phyloP scores from a whole-genome alignment of 768 basidiomycete species.

The Vararia minispora region DNA sequence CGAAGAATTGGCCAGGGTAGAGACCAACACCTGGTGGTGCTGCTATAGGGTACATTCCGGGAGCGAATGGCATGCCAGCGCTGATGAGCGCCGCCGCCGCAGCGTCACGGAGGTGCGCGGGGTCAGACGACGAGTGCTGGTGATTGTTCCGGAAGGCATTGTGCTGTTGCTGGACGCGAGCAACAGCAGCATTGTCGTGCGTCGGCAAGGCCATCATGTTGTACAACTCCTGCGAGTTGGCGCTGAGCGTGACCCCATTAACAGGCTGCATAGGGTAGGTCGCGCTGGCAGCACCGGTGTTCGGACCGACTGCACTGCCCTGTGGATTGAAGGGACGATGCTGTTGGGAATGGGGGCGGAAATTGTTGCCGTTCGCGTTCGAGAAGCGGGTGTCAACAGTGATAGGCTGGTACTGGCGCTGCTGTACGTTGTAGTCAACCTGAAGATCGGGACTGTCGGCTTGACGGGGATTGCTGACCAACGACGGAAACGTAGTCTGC shows the following conservation, averaged over 20 bases:
- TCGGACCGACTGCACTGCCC: conserved; percentile 24
- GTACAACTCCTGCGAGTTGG: conserved; percentile 67
- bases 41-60: conserved; percentile 43
- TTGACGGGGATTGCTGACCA: conserved; percentile 37
- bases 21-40: conserved; percentile 38
- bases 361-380: conserved; percentile 23
- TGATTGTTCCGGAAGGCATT: conserved; percentile 63
- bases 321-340: conserved; percentile 45
- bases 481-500: conserved; percentile 53
- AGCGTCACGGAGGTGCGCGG: conserved; percentile 64
- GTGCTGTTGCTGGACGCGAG: conserved; percentile 72
- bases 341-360: conserved; percentile 44
- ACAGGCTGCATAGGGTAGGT: conserved; percentile 28
- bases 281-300: conserved; percentile 43
- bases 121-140: conserved; percentile 79
- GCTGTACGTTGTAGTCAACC: conserved; percentile 47
- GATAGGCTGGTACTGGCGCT: conserved; percentile 41
- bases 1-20: conserved; percentile 65
- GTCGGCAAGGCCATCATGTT: conserved; percentile 62
- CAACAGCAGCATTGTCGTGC: conserved; percentile 50
- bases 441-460: conserved; percentile 19
- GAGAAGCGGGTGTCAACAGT: conserved; percentile 27
- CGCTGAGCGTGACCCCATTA: conserved; percentile 60
- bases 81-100: conserved; percentile 54
- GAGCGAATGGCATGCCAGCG: conserved; percentile 44